These are phyloP conservation scores for Solanum okadae DNA, from an alignment of 257 asterid species.

Conservation along the genomic window DNA sequence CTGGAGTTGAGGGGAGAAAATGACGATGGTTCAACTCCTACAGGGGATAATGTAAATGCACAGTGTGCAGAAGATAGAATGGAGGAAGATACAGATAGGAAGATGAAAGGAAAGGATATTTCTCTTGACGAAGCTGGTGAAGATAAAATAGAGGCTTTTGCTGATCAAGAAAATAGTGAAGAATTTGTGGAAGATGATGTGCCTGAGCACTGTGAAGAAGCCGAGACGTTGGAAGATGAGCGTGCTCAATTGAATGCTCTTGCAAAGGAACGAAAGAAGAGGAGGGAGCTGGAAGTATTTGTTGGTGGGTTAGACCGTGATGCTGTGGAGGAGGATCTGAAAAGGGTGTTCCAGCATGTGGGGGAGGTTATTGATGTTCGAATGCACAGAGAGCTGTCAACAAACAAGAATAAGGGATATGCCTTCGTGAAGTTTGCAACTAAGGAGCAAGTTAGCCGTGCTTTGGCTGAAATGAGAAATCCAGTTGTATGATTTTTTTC, in stretches of 20 bases:
- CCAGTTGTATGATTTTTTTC: slow-evolving; percentile 41
- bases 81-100: slow-evolving; percentile 20
- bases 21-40: neutral
- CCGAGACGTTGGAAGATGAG: slow-evolving; percentile 38
- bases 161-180: slow-evolving; percentile 38
- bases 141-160: slow-evolving; percentile 37
- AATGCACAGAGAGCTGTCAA: slow-evolving; percentile 36
- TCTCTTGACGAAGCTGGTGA: slow-evolving; percentile 34
- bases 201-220: slow-evolving; percentile 28
- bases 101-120: slow-evolving; percentile 25
- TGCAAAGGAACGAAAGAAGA: slow-evolving; percentile 39
- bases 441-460: slow-evolving; percentile 48
- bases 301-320: slow-evolving; percentile 66
- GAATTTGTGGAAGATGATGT: slow-evolving; percentile 26
- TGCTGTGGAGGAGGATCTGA: slow-evolving; percentile 45
- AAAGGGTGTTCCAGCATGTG: slow-evolving; percentile 44
- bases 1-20: slow-evolving; percentile 6
- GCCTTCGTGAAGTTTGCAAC: slow-evolving; percentile 57
- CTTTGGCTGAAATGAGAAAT: slow-evolving; percentile 54
- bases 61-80: slow-evolving; percentile 10
- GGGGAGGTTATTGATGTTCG: slow-evolving; percentile 57
- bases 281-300: slow-evolving; percentile 56
- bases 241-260: slow-evolving; percentile 37
- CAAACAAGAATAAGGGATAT: slow-evolving; percentile 58
- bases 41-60: slow-evolving; percentile 9